Evolutionary conservation across 352 stramenopile genomes (phyloP).

Genomic region (Saprolegnia parasitica): DNA sequence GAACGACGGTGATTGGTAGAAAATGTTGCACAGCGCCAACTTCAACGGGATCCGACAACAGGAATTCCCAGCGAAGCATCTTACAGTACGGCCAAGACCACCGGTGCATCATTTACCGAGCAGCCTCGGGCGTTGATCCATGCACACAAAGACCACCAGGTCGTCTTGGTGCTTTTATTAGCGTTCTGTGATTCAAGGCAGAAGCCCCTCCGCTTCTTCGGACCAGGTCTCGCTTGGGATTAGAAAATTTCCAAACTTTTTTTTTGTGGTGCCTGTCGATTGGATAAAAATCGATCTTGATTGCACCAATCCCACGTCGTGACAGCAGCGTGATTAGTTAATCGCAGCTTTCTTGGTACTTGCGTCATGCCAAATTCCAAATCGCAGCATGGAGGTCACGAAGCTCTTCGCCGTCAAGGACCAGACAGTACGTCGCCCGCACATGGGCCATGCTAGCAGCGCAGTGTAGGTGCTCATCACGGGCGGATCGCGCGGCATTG

Average conservation of each 20-base stretch:
- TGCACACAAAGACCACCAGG: too few relatives aligned
- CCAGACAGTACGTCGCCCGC: conserved; percentile 36
- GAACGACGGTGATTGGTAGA: too few relatives aligned
- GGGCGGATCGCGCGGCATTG: conserved; percentile 91
- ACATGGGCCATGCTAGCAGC: conserved; percentile 38
- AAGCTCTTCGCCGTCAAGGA: conserved; percentile 61
- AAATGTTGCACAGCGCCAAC: too few relatives aligned
- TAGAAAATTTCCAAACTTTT: not conserved
- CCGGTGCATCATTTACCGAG: too few relatives aligned
- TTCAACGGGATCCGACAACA: too few relatives aligned
- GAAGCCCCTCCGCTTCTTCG: too few relatives aligned
- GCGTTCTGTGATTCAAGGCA: too few relatives aligned
- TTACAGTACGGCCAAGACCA: not conserved
- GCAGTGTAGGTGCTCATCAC: conserved; percentile 87
- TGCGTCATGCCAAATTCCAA: not conserved
- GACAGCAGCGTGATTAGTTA: not conserved
- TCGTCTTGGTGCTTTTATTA: too few relatives aligned
- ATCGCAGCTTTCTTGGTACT: not conserved
- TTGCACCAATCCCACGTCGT: not conserved
- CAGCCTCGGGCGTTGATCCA: too few relatives aligned
- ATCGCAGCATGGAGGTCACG: conserved; percentile 32
- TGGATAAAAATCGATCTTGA: not conserved
- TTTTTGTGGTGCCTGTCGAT: not conserved
- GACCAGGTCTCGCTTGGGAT: too few relatives aligned
- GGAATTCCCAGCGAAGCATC: too few relatives aligned